phyloP scores from a whole-genome alignment of 2,329 filamentous ascomycete species.

The Nemania sp. region DNA sequence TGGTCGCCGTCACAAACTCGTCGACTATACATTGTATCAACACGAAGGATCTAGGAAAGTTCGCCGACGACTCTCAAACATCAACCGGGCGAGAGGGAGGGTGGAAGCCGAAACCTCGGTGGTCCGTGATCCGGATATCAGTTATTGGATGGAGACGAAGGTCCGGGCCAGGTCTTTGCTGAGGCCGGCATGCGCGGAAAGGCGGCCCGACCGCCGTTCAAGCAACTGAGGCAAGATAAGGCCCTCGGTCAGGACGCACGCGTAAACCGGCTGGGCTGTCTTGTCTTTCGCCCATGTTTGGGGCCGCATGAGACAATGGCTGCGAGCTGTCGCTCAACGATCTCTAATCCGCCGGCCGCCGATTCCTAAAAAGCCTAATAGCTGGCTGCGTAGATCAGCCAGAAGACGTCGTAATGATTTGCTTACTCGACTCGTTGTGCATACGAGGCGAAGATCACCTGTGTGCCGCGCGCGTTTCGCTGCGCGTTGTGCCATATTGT shows the following conservation, averaged over 20 bases:
- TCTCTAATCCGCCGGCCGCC: slow-evolving; percentile 15
- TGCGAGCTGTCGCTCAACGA: neutral
- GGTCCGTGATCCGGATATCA: slow-evolving; percentile 27
- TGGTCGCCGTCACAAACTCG: neutral
- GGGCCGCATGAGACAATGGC: neutral
- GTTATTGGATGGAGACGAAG: slow-evolving; percentile 20
- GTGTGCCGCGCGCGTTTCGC: slow-evolving; percentile 23
- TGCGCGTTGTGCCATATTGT: slow-evolving; percentile 21
- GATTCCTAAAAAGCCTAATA: slow-evolving; percentile 27
- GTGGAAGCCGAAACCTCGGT: slow-evolving; percentile 22
- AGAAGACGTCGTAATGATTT: slow-evolving; percentile 20
- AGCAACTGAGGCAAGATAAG: slow-evolving; percentile 18
- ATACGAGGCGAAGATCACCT: slow-evolving; percentile 27
- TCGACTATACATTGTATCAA: neutral
- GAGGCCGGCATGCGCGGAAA: slow-evolving; percentile 19
- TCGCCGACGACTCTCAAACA: slow-evolving; percentile 11
- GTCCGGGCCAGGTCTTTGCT: slow-evolving; percentile 10
- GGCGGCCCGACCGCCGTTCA: slow-evolving; percentile 22
- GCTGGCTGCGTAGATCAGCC: slow-evolving; percentile 22
- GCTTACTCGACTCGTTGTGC: slow-evolving; percentile 14
- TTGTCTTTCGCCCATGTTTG: slow-evolving; percentile 15
- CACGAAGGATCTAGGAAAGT: neutral
- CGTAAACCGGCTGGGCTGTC: slow-evolving; percentile 14
- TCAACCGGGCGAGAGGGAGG: slow-evolving; percentile 14
- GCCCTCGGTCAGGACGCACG: slow-evolving; percentile 7